Percentiles rank a stretch among this genome's conserved stretches.
Evolutionary conservation across 768 basidiomycete species (phyloP).

Genomic region (Suillus brevipes): DNA sequence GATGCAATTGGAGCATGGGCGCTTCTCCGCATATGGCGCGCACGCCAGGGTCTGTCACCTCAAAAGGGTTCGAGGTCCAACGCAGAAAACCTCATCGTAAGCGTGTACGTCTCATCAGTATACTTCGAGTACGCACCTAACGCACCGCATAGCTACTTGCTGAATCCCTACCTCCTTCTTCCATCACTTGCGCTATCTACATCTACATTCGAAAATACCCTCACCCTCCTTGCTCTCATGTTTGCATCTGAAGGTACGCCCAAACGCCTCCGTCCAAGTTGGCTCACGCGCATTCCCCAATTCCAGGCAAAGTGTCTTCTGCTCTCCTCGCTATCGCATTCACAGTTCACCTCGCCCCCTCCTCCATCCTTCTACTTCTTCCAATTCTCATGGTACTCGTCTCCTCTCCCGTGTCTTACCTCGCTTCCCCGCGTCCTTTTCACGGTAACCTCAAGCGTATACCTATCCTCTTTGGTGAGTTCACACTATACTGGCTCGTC

Average conservation of each 20-base stretch:
- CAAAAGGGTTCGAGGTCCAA: neutral
- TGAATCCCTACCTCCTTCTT: constrained; percentile 87
- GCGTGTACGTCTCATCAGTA: neutral
- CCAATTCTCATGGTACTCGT: constrained; percentile 68
- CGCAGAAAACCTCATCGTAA: constrained; percentile 7
- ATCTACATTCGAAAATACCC: constrained; percentile 76
- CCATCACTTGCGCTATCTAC: constrained; percentile 82
- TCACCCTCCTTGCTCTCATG: constrained; percentile 65
- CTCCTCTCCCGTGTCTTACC: constrained; percentile 59
- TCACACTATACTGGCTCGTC: constrained; percentile 46
- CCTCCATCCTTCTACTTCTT: constrained; percentile 64
- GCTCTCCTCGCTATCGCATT: constrained; percentile 70
- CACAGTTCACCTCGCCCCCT: constrained; percentile 69
- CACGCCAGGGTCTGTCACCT: constrained; percentile 63
- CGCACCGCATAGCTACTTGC: constrained; percentile 59
- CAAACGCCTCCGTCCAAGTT: neutral
- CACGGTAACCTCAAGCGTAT: constrained; percentile 12
- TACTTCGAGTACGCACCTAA: constrained; percentile 11
- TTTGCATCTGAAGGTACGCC: constrained; percentile 66
- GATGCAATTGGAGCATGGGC: constrained; percentile 72
- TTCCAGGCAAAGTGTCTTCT: constrained; percentile 55
- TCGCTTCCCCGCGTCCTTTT: constrained; percentile 57
- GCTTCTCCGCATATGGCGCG: constrained; percentile 65
- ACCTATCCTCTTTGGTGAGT: constrained; percentile 44
- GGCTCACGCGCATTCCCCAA: neutral